phyloP scores from a whole-genome alignment of 2,329 filamentous ascomycete species.

The Graphiopsis chlorocephala region DNA sequence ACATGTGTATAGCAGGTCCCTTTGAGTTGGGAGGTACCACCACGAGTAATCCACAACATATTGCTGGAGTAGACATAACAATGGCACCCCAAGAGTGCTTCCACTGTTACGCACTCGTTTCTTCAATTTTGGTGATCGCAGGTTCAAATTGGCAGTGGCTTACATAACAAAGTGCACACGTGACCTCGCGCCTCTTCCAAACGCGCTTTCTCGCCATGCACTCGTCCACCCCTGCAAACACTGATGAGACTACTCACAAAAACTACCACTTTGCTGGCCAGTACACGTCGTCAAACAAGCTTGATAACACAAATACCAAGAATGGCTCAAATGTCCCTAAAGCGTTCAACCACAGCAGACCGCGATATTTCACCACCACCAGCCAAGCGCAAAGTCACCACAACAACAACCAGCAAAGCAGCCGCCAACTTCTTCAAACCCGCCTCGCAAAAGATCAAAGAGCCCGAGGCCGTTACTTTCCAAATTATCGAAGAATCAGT shows the following conservation, averaged over 20 bases:
- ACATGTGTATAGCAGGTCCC: background rate
- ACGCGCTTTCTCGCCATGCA: background rate
- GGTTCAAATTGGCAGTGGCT: background rate
- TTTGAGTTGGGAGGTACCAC: background rate
- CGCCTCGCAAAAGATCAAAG: conserved; percentile 66
- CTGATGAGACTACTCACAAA: background rate
- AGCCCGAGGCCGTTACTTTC: conserved; percentile 73
- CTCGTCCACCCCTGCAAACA: background rate
- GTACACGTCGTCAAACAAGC: background rate
- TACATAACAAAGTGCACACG: background rate
- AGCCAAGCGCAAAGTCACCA: conserved; percentile 53
- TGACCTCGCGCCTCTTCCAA: background rate
- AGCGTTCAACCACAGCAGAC: conserved; percentile 40
- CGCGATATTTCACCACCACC: conserved; percentile 57
- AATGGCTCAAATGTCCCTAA: conserved; percentile 26
- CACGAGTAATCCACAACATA: background rate
- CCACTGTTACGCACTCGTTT: background rate
- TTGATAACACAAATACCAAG: background rate
- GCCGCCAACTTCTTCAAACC: conserved; percentile 88
- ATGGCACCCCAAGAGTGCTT: too few species aligned
- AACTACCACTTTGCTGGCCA: background rate
- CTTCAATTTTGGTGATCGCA: background rate
- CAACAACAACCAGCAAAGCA: conserved; percentile 58
- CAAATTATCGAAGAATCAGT: conserved; percentile 64
- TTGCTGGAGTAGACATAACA: too few species aligned